Conservation (phyloP, 2,329 filamentous ascomycete species). For the Grosmannia clavigera region DNA sequence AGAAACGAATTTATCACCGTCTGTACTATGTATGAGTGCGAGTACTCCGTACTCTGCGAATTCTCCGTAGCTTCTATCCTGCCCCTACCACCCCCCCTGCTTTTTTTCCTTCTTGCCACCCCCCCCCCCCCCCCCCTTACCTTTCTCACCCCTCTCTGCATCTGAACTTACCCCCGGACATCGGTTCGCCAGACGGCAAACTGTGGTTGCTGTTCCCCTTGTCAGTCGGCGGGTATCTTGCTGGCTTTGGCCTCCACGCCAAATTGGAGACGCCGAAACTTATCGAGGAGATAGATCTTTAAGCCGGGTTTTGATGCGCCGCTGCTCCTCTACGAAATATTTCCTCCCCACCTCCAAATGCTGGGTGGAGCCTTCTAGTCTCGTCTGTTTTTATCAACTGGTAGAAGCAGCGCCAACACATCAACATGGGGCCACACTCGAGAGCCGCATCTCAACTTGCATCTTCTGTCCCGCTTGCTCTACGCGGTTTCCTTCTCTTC, state of each 20-base stretch:
- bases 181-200: background rate
- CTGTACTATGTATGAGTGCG: background rate
- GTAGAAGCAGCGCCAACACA: constrained; percentile 81
- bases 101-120: background rate
- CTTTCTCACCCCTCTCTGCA: background rate
- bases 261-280: constrained; percentile 5
- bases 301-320: constrained; percentile 28
- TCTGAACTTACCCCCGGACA: background rate
- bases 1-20: no score
- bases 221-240: background rate
- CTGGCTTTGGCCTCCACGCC: background rate
- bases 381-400: constrained; percentile 60
- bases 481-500: constrained; percentile 22
- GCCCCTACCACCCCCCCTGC: no score
- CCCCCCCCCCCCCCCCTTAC: background rate
- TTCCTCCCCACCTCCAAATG: constrained; percentile 23
- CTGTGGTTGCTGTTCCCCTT: background rate
- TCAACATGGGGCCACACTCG: constrained; percentile 61
- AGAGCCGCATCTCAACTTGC: constrained; percentile 56
- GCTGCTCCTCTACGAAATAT: constrained; percentile 10
- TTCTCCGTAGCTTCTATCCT: background rate
- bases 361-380: constrained; percentile 50
- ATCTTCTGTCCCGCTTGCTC: constrained; percentile 32
- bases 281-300: constrained; percentile 30
- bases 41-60: background rate